These are phyloP conservation scores for Chenopodium suecicum DNA, from an alignment of 148 eudicot genomes.

Conservation along the genomic window DNA sequence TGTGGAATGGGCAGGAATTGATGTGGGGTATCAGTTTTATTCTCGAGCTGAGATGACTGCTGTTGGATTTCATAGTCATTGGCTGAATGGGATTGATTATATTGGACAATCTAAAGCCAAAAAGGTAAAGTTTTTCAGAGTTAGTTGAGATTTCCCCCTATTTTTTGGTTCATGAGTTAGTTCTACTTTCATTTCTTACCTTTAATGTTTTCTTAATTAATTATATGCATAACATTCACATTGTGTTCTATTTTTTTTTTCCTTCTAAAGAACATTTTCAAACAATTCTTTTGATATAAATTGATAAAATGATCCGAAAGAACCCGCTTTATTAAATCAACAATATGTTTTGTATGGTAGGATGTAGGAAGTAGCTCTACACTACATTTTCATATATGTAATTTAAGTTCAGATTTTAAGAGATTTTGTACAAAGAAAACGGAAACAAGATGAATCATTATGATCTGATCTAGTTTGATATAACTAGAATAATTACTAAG, in stretches of 20 bases:
- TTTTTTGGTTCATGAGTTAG: background rate
- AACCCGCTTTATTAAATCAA: background rate
- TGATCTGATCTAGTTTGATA: no score
- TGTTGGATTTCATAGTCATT: constrained; percentile 37
- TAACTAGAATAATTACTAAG: no score
- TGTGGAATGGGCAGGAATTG: constrained; percentile 25
- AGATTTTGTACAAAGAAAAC: background rate
- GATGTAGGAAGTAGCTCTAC: no score
- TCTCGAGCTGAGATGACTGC: constrained; percentile 41
- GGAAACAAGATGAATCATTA: no score
- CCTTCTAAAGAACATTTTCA: background rate
- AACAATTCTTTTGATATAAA: background rate
- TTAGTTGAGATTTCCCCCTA: background rate
- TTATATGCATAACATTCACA: background rate
- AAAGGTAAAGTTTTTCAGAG: constrained; percentile 24
- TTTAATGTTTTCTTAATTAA: background rate
- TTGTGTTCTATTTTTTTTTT: background rate
- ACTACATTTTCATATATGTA: no score
- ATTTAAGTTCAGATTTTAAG: background rate
- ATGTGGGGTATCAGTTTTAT: constrained; percentile 35
- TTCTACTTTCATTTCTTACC: background rate
- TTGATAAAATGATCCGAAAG: background rate
- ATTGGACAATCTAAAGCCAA: constrained; percentile 16
- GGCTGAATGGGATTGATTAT: constrained; percentile 38
- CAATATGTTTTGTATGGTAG: background rate